Base-by-base conservation (phyloP, 148 eudicot genomes). In the Talinum fruticosum region DNA sequence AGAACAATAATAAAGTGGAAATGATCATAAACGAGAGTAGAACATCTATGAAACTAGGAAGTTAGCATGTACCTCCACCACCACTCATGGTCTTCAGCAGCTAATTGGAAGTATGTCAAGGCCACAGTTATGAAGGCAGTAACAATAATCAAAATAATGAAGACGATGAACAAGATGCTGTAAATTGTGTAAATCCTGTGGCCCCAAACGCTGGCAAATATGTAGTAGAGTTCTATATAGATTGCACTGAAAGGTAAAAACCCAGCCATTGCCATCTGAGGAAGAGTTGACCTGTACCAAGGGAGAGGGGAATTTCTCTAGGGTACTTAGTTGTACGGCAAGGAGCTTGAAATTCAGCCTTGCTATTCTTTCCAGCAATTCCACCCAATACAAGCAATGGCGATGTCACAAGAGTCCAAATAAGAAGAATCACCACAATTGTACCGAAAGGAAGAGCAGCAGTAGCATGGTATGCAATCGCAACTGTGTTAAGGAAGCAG, bases 231-330 rank as follows among this genome's bases (percentile, higher is more conserved):
- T 77, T 83, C 85, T 28, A 83, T 83, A 36, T 79, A 79, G 53
- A 83, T 83, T 10, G 82, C 85, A 83, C 84, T 82, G 76, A 82
- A 82, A 8, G 84, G 84, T 68, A 82, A 79, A 83, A 83, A 71
- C 10, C 85, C 85, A 33, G 85, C 82, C 82, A 83, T 79, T 65
- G 85, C 85, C 85, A 83, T 83, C 61, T 79, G 85, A 83, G 85
- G 85, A 76, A 83, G 77, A 47, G 77, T 72, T 65, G 77, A 67
- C 65, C 85, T 65, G 77, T 83, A 83, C 82, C 85, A 83, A 0
- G 85, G 85, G 23, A 79, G 69, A 16, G 82, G 37, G 85, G 85
- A 53, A 79, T 79, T 54, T 83, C 85, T 66, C 85, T 75, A 13
- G 85, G 82, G 57, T 75, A 79, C 54, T 83, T 79, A 0, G 82